These are phyloP conservation scores for Gossypium sturtianum DNA, from an alignment of 345 rosid species.

Conservation along the genomic window DNA sequence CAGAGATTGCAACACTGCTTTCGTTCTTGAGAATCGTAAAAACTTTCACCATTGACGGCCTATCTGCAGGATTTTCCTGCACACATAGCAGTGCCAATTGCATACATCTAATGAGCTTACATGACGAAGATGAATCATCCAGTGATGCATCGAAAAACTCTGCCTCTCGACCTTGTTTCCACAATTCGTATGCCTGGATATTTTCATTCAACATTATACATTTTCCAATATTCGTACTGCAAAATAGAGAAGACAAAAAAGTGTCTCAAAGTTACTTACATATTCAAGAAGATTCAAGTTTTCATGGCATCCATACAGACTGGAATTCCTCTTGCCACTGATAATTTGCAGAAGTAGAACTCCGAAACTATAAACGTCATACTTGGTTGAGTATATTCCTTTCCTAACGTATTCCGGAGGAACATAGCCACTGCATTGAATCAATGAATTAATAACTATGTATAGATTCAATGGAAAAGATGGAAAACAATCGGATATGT, in stretches of 20 bases:
- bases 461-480: background rate
- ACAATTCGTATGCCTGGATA: conserved; percentile 13
- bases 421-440: conserved; percentile 34
- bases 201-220: background rate
- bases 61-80: conserved; percentile 6
- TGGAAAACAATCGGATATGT: background rate
- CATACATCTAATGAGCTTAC: conserved; percentile 11
- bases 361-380: conserved; percentile 49
- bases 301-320: conserved; percentile 25
- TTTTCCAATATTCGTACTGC: background rate
- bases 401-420: conserved; percentile 46
- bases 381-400: conserved; percentile 43
- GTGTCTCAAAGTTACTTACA: conserved; percentile 20
- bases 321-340: conserved; percentile 32
- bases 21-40: conserved; percentile 1
- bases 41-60: conserved; percentile 18
- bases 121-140: conserved; percentile 6
- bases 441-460: background rate
- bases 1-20: background rate
- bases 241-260: background rate
- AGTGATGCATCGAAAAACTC: conserved; percentile 14
- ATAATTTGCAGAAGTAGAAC: conserved; percentile 45
- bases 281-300: conserved; percentile 30
- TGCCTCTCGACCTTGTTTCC: background rate
- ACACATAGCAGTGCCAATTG: conserved; percentile 12